Conservation (phyloP, 23 red algal species). For the Gracilaria gracilis region DNA sequence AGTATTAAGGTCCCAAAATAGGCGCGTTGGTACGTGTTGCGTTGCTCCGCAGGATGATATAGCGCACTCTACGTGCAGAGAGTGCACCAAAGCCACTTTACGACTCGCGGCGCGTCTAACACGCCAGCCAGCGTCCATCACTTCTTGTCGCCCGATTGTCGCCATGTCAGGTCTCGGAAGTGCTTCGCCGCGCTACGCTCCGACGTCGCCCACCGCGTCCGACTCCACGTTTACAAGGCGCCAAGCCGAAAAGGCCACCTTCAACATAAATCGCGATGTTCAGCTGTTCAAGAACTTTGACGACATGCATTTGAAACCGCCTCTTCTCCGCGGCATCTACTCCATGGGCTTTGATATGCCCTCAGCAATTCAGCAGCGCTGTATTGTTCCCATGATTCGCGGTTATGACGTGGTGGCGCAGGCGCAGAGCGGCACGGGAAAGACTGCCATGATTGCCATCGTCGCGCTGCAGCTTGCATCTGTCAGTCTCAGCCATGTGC, state of each 20-base stretch:
- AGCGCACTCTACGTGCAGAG: not conserved
- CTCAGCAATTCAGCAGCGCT: constrained; percentile 86
- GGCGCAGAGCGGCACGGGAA: constrained; percentile 93
- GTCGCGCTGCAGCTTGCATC: constrained; percentile 63
- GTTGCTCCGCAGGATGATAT: not conserved
- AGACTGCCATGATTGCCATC: constrained; percentile 89
- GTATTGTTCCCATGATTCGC: constrained; percentile 72
- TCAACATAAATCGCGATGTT: constrained; percentile 19
- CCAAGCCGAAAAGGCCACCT: constrained; percentile 57
- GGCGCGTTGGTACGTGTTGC: constrained; percentile 10
- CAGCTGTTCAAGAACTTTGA: constrained; percentile 80
- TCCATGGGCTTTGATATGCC: constrained; percentile 82
- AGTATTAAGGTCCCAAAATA: constrained; percentile 23
- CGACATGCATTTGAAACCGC: constrained; percentile 68
- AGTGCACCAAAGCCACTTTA: no score
- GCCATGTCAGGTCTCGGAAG: constrained; percentile 34
- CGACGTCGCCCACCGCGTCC: constrained; percentile 41
- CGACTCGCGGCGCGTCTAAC: no score
- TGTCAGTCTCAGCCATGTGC: constrained; percentile 44
- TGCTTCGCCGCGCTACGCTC: constrained; percentile 25
- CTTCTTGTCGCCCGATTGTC: no score
- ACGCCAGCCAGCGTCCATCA: no score
- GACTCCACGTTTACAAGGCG: constrained; percentile 39
- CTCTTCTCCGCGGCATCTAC: constrained; percentile 87
- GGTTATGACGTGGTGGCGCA: constrained; percentile 89